These are phyloP conservation scores for Entomortierella beljakovae DNA, from an alignment of 192 early-diverging fungal species.

Conservation along the genomic window DNA sequence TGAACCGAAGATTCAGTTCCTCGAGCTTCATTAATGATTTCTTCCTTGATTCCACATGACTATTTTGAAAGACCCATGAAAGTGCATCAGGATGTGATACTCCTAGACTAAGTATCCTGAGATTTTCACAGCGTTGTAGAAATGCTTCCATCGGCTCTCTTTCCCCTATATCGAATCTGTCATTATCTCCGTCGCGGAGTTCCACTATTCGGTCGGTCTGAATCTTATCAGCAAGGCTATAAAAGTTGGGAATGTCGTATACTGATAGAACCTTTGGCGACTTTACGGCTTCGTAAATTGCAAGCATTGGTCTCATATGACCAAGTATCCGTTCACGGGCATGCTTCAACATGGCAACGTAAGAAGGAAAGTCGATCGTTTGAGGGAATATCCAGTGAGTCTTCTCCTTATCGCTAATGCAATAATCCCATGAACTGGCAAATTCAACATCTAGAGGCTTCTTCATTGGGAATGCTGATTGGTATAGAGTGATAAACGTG, in stretches of 20 bases:
- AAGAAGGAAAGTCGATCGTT: too few species aligned
- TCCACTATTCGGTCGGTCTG: neutral
- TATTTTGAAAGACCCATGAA: slow-evolving; percentile 1
- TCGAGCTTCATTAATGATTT: too few species aligned
- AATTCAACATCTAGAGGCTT: neutral
- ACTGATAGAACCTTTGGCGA: too few species aligned
- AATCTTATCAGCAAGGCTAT: neutral
- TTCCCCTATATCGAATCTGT: slow-evolving; percentile 9
- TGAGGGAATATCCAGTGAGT: too few species aligned
- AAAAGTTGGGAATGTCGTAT: too few species aligned
- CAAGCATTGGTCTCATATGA: too few species aligned
- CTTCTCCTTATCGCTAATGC: too few species aligned
- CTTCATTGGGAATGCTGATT: neutral
- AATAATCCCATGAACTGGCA: neutral
- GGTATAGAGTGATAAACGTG: neutral
- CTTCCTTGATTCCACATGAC: too few species aligned
- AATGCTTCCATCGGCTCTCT: slow-evolving; percentile 7
- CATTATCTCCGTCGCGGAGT: neutral
- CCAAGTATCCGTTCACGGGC: too few species aligned
- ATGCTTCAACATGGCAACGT: too few species aligned
- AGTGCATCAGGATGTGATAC: neutral
- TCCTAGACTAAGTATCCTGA: neutral
- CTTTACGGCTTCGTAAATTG: too few species aligned
- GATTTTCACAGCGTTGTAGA: slow-evolving; percentile 3
- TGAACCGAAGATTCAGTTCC: too few species aligned